Evolutionary conservation across 2,329 filamentous ascomycete species (phyloP), one percentile per base, ranked within the genome.

Genomic region (Nannizzia gypsea): DNA sequence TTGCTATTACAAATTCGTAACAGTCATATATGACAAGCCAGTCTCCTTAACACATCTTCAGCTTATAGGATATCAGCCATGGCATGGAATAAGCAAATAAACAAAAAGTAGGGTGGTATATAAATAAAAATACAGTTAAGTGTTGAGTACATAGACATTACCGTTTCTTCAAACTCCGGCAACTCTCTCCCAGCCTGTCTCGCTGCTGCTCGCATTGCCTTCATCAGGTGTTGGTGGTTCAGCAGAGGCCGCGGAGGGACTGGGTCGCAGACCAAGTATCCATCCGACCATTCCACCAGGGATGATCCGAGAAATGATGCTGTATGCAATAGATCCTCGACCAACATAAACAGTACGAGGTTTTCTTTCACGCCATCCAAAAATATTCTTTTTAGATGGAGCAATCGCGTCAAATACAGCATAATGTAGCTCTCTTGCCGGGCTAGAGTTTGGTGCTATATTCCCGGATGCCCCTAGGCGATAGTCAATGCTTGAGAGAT

Each of bases 351-450:
- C 82, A 1, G 88, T 82, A 38, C 82, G 81, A 17, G 67, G 70
- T 59, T 73, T 73, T 17, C 68, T 66, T 9, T 68, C 67, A 42
- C 67, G 70, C 15, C 64, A 63, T n/a, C 75, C 74, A 58, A 77
- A 72, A 1, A 74, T 67, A 54, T 72, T 70, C 56, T 70, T 73
- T 15, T 70, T 67, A 1, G 70, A 62, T 9, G 74, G 72, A 64
- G 89, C 86, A 59, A 97, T 82, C 36, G 93, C 89, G 70, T 97
- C 92, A 70, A 96, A 95, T 8, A 99, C 86, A 1, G 88, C 85
- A 68, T 90, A 86, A 73, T 97, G 89, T 59, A 99, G 80, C 64
- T 88, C 85, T 34, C 89, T 81, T 52, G 95, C 78, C 2, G 87
- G 85, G 63, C 85, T 90, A 40, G 88, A 88, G 56, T 81, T 82